phyloP scores from a whole-genome alignment of 2,329 filamentous ascomycete species.

The Cladosporium sp. region DNA sequence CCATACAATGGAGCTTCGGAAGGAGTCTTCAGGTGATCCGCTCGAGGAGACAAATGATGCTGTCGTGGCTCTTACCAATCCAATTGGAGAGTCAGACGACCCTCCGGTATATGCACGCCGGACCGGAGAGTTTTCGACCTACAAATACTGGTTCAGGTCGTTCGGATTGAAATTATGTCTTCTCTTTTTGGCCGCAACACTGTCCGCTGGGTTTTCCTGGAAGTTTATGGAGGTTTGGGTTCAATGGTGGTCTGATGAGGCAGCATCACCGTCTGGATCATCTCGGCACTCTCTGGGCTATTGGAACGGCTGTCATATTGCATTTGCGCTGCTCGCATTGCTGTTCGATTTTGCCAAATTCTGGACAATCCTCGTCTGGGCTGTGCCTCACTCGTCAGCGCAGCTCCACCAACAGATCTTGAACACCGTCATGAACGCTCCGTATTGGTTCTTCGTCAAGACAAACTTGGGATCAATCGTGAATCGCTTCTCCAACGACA shows the following conservation, averaged over 20 bases:
- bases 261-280: not conserved
- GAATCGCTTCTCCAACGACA: constrained; percentile 39
- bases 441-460: constrained; percentile 36
- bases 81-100: not conserved
- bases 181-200: not conserved
- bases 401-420: constrained; percentile 26
- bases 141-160: not conserved
- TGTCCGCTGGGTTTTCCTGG: not conserved
- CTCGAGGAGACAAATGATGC: not conserved
- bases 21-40: not conserved
- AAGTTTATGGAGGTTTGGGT: not conserved
- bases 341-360: constrained; percentile 9
- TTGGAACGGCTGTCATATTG: not conserved
- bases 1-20: not conserved
- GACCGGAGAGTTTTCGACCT: not conserved
- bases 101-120: not conserved
- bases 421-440: constrained; percentile 29
- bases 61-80: not conserved
- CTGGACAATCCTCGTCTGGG: constrained; percentile 24
- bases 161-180: not conserved
- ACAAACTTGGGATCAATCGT: not conserved
- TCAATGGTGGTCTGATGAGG: not conserved
- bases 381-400: constrained; percentile 24
- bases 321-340: not conserved
- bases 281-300: not conserved